Evolutionary conservation across 139 green algal species (phyloP).

Genomic region (Coelastrella sp.): DNA sequence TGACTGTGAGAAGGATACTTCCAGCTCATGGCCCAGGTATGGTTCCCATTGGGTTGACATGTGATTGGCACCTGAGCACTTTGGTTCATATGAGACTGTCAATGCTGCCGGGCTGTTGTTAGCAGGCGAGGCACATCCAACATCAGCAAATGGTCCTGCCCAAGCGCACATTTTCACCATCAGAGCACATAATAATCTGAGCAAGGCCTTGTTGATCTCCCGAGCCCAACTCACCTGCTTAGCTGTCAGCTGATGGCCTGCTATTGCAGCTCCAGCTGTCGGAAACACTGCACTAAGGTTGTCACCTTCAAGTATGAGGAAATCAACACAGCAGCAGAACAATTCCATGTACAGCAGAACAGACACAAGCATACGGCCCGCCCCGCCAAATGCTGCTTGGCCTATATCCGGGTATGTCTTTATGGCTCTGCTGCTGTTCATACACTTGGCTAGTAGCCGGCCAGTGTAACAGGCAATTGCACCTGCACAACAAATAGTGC

Average conservation of each 20-base stretch:
- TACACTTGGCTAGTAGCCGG: constrained; percentile 35
- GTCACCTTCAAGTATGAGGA: constrained; percentile 63
- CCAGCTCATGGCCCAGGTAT: too few relatives aligned
- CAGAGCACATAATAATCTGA: too few relatives aligned
- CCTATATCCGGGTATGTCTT: constrained; percentile 63
- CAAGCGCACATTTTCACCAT: too few relatives aligned
- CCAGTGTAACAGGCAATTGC: constrained; percentile 47
- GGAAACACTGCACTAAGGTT: constrained; percentile 53
- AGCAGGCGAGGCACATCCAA: neutral
- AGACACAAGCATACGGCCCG: constrained; percentile 48
- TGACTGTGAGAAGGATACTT: neutral
- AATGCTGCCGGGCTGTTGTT: neutral
- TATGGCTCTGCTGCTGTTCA: constrained; percentile 29
- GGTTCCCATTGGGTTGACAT: too few relatives aligned
- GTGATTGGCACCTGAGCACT: too few relatives aligned
- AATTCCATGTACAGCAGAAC: constrained; percentile 61
- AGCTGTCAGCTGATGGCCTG: neutral
- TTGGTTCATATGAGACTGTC: too few relatives aligned
- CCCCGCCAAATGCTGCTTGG: constrained; percentile 51
- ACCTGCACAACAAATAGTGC: neutral
- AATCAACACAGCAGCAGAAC: constrained; percentile 54
- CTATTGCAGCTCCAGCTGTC: neutral
- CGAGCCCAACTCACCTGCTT: constrained; percentile 24
- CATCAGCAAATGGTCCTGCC: neutral
- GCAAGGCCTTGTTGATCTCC: too few relatives aligned